Conservation (phyloP, 2,329 filamentous ascomycete species). For the Monilinia fructicola region DNA sequence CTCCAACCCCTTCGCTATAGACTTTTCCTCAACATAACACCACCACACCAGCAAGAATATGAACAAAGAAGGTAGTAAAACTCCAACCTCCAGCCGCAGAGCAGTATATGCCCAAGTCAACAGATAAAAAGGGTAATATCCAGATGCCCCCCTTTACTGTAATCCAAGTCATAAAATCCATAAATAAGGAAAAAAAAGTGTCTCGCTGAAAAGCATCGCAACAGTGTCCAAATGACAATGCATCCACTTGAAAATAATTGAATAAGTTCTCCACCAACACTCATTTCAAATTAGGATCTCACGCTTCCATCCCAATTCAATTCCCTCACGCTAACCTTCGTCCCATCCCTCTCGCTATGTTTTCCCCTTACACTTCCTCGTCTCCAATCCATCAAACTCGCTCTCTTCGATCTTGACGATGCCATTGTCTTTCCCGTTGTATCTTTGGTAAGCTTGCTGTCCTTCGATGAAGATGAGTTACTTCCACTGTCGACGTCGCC, state of each 20-base stretch:
- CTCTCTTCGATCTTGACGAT: slow-evolving; percentile 19
- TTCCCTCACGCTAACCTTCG: slow-evolving; percentile 19
- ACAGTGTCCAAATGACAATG: slow-evolving; percentile 10
- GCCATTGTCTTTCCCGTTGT: slow-evolving; percentile 20
- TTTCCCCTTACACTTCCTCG: slow-evolving; percentile 19
- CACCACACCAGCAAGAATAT: slow-evolving; percentile 6
- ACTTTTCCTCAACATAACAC: not conserved
- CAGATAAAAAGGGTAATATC: not conserved
- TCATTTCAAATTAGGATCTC: slow-evolving; percentile 16
- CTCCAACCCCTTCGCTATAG: not conserved
- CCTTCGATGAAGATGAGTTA: slow-evolving; percentile 14
- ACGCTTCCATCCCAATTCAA: slow-evolving; percentile 24
- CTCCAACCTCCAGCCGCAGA: slow-evolving; percentile 1
- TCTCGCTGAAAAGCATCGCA: slow-evolving; percentile 21
- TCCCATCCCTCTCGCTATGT: slow-evolving; percentile 1
- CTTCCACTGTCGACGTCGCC: slow-evolving; percentile 21
- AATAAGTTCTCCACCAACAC: not conserved
- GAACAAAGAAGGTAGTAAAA: slow-evolving; percentile 16
- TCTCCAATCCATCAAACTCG: slow-evolving; percentile 23
- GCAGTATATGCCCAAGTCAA: not conserved
- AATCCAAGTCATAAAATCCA: slow-evolving; percentile 22
- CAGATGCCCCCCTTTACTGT: slow-evolving; percentile 1
- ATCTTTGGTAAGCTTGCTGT: slow-evolving; percentile 17
- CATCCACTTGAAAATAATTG: slow-evolving; percentile 13
- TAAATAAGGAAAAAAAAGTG: slow-evolving; percentile 16